Percentiles rank a stretch among this genome's conserved stretches.
phyloP scores from a whole-genome alignment of 768 basidiomycete genomes.

The Tylopilus felleus region DNA sequence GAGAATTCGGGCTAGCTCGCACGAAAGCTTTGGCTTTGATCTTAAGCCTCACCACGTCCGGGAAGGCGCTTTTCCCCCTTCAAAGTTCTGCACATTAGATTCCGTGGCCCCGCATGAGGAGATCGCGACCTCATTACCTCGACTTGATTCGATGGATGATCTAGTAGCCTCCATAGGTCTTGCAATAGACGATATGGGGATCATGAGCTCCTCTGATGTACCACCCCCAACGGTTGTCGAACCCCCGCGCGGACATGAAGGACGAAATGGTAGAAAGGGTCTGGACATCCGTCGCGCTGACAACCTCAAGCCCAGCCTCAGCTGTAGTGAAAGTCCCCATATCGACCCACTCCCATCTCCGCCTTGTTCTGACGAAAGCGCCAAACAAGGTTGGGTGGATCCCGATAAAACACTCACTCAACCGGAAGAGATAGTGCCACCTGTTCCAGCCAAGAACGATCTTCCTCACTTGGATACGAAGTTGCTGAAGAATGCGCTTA shows the following conservation, averaged over 20 bases:
- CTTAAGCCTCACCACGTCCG: constrained; percentile 37
- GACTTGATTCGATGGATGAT: constrained; percentile 35
- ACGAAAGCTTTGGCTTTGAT: constrained; percentile 24
- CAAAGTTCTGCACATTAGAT: constrained; percentile 30
- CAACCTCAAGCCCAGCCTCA: constrained; percentile 6
- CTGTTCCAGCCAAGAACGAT: constrained; percentile 30
- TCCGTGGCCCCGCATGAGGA: constrained; percentile 20
- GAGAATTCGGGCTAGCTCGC: constrained; percentile 7
- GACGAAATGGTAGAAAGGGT: constrained; percentile 21
- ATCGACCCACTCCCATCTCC: constrained; percentile 12
- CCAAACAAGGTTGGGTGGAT: constrained; percentile 15
- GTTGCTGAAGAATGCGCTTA: constrained; percentile 25
- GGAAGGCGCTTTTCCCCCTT: constrained; percentile 68
- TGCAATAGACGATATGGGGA: constrained; percentile 39
- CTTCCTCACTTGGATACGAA: constrained; percentile 22
- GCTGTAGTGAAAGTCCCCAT: constrained; percentile 12
- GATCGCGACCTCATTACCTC: constrained; percentile 20
- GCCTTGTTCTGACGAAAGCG: constrained; percentile 21
- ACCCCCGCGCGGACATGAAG: constrained; percentile 36
- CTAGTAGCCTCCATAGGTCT: constrained; percentile 36
- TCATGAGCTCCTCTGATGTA: constrained; percentile 30
- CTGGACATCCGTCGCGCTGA: constrained; percentile 33
- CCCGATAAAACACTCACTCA: constrained; percentile 14
- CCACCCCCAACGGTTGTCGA: constrained; percentile 41
- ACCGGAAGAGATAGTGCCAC: constrained; percentile 23